Evolutionary conservation across 257 asterid genomes (phyloP), one percentile per base, ranked within the genome.

Genomic region (Plantago ovata): DNA sequence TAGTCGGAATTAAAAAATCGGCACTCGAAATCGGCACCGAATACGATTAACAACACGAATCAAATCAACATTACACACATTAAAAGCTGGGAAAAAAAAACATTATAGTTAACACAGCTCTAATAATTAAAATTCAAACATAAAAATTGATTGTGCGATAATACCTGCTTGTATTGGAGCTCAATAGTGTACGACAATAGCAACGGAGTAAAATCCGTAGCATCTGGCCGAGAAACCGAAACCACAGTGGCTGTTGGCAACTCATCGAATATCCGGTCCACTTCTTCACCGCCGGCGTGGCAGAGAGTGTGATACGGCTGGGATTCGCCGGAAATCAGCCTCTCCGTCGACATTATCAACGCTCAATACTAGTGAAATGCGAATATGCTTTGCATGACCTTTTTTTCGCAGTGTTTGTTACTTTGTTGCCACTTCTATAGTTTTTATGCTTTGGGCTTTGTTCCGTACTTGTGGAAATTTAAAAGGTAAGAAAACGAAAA

Each of bases 171-270:
- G 81, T 88, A 92, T 55, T 72, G 90, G 43, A 92, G 72, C 67
- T 88, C 81, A 67, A 92, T 92, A 41, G 86, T 85, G 67, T 92
- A 92, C 0, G 95, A 77, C 68, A 92, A 73, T 57, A 92, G 95
- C 84, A 88, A 72, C 10, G 98, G 98, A 47, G 91, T 79, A 73
- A 88, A 66, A 70, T 88, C 94, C 48, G 82, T 78, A 36, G 86
- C 90, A 66, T 92, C 98, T 43, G 94, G 84, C 33, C 92, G 80
- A 36, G 95, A 85, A 23, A 88, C 89, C 47, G 85, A 75, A 11
- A 84, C 75, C 38, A 92, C 76, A 3, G 66, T 79, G 13, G 94
- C 95, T 62, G 71, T 77, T 3, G 98, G 98, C 66, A 92, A 40
- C 72, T 88, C 95, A 4, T 92, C 96, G 58, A 92, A 92, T 43